These are phyloP conservation scores for Ceratobasidium sp. DNA, from an alignment of 1,284 basidiomycete genomes.

Conservation along the genomic window DNA sequence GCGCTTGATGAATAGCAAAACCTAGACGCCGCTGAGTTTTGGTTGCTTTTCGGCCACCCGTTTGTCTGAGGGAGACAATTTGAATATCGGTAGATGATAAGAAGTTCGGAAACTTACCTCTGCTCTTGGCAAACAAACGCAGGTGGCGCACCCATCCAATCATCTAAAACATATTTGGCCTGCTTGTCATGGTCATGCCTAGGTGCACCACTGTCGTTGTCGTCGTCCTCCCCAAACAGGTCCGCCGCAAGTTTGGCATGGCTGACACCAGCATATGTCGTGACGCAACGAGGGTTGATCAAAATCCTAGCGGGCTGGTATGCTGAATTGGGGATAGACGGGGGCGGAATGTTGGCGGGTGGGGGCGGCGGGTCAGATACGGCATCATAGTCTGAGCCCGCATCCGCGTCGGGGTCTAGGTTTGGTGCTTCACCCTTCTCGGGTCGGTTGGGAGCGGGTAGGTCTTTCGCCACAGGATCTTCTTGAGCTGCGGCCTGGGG, in stretches of 20 bases:
- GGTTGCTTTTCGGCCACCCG: constrained; percentile 88
- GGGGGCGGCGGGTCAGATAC: constrained; percentile 67
- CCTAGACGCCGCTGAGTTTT: constrained; percentile 89
- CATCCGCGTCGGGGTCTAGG: constrained; percentile 76
- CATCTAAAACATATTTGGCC: constrained; percentile 85
- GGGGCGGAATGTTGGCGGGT: constrained; percentile 54
- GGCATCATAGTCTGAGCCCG: constrained; percentile 88
- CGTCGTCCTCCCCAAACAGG: constrained; percentile 80
- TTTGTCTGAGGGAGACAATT: constrained; percentile 64
- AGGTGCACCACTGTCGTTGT: constrained; percentile 60
- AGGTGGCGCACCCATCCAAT: constrained; percentile 94
- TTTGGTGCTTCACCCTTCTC: constrained; percentile 3
- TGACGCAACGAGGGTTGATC: constrained; percentile 93
- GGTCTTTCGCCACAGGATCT: constrained; percentile 38
- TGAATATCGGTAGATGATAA: not conserved
- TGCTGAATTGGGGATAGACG: constrained; percentile 75
- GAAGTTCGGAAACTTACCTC: constrained; percentile 60
- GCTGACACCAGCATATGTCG: constrained; percentile 94
- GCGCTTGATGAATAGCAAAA: constrained; percentile 83
- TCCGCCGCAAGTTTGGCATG: constrained; percentile 92
- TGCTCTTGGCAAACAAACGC: constrained; percentile 98
- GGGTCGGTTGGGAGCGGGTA: constrained; percentile 42
- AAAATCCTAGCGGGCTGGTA: constrained; percentile 89
- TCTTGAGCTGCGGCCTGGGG: constrained; percentile 51
- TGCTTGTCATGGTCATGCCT: constrained; percentile 51